These are phyloP conservation scores for Przewalskia tangutica DNA, from an alignment of 257 asterid species.

Conservation along the genomic window DNA sequence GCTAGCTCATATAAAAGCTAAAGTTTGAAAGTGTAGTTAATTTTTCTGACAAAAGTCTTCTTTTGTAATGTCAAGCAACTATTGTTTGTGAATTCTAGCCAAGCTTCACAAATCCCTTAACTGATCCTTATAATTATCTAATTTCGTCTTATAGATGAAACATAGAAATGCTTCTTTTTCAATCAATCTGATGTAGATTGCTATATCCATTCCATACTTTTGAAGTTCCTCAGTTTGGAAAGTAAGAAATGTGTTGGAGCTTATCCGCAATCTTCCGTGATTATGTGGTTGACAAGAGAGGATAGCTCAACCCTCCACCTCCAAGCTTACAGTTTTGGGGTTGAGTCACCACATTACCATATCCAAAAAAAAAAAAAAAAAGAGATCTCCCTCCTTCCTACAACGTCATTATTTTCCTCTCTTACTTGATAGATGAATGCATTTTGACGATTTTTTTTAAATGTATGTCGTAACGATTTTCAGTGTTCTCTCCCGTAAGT, in stretches of 20 bases:
- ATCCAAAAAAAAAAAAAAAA: not conserved
- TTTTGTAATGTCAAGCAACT: not conserved
- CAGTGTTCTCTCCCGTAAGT: not conserved
- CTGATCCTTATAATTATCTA: not conserved
- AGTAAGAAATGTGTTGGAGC: not conserved
- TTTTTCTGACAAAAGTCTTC: not conserved
- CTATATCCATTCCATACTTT: not conserved
- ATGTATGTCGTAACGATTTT: not conserved
- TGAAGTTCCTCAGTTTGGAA: not conserved
- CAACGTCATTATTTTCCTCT: not conserved
- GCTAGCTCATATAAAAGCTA: not conserved
- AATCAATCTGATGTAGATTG: not conserved
- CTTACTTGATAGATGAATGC: not conserved
- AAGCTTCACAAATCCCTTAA: not conserved
- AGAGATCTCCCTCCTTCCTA: not conserved
- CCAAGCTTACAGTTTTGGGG: not conserved
- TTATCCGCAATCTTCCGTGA: not conserved
- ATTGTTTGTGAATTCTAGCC: not conserved
- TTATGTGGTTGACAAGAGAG: not conserved
- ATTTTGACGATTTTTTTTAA: not conserved
- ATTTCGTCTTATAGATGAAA: not conserved
- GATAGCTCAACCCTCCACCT: not conserved
- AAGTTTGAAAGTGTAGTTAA: not conserved
- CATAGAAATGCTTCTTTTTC: not conserved
- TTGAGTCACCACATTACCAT: not conserved